Base-by-base conservation (phyloP, 2,329 filamentous ascomycete genomes). In the Chaetothyriales sp. region DNA sequence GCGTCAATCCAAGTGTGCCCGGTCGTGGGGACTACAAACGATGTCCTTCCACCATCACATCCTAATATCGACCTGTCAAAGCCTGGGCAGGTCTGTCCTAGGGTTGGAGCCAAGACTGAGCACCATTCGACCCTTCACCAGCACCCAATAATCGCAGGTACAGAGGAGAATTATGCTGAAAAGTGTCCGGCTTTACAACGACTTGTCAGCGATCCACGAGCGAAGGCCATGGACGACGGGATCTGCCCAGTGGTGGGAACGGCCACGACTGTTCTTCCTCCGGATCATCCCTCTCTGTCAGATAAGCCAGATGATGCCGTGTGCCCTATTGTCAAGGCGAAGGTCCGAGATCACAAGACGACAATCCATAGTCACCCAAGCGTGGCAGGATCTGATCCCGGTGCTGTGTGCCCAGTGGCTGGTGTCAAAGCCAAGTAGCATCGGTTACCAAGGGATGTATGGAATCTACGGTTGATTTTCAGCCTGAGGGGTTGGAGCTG, bases 11-110 rank as follows among this genome's bases (percentile, higher is more conserved):
- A 25, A 25, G 59, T 60, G 25, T 61, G 59, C 45, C 59, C 59
- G 18, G 48, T 61, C 18, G 59, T 61, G 37, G 59, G 59, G 13
- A 61, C 59, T 5, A 61, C 59, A 45, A 61, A 61, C 49, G 58
- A 57, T 4, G 53, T 61, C 51, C 54, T 61, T 18, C 59, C 59
- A 44, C 59, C 59, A 15, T 46, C 53, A 46, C 59, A 61, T 47
- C 59, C 59, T 28, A 44, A 51, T 3, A 55, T 61, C 49, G 58
- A 61, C 47, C 44, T 51, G 10, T 48, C 56, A 46, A 52, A 58
- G 51, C 54, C 57, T 33, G 59, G 59, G 18, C 57, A 57, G 43
- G 58, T 55, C 33, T 61, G 59, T 28, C 59, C 59, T 1, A 54
- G 60, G 22, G 58, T 56, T 18, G 58, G 58, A 18, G 59, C 59